Base-by-base conservation (phyloP, 208 protist species). In the Angomonas deanei region DNA sequence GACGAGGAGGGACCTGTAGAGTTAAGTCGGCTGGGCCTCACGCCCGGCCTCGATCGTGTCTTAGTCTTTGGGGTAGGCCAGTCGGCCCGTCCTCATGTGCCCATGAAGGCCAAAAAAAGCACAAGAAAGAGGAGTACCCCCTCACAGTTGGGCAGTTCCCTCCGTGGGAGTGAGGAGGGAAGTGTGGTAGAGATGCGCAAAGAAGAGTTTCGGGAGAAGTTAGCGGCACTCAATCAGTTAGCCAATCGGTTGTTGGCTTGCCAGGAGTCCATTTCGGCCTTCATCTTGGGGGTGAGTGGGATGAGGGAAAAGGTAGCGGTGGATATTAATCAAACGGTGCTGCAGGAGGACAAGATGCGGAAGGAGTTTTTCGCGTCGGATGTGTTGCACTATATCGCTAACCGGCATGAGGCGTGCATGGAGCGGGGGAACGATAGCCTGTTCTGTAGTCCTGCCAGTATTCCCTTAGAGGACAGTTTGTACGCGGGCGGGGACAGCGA, bases 401-500 rank as follows among this genome's bases (percentile, higher is more conserved):
- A 50, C 5, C 8, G 8, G 19, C 42, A 50, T 23, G 42, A 50
- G 17, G 8, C 5, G 42, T 50, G 15, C 19, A 26, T 50, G 42
- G 42, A 50, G 15, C 8, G 5, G 15, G 42, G 42, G 8, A 50
- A 50, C 19, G 23, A 3, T 3, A 19, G 17, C 8, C 17, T n/a
- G 19, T 3, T 50, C 4, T 5, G 42, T 5, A 13, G 19, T 13
- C 17, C 13, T 5, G 5, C 17, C 19, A 50, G 19, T 5, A 4
- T 21, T 3, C 23, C 15, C 42, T 23, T 50, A 21, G 15, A n/a
- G 17, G 15, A n/a, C 19, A 4, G 42, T 50, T 19, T 4, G 19
- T 50, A 5, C 23, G 42, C 13, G 3, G 42, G 36, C 15, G 36
- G 15, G 31, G 71, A 80, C 4, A 70, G 72, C 33, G 69, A 75